Percentiles rank a stretch among this genome's conserved stretches.
Evolutionary conservation across 192 early-diverging fungal species (phyloP).

Genomic region (Borealophlyctis nickersoniae): DNA sequence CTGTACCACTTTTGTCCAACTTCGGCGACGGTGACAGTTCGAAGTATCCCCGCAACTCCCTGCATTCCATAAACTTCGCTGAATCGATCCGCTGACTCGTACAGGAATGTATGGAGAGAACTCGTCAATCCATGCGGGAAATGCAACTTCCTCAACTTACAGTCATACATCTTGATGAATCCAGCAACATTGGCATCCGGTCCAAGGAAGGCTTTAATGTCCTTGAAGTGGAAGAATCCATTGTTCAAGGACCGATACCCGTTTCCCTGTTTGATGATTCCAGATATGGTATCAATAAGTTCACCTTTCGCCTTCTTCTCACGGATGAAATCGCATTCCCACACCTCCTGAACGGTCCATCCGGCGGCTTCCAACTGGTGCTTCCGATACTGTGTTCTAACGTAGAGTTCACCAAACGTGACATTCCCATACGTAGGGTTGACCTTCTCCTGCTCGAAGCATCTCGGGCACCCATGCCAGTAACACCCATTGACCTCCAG

Average conservation of each 20-base stretch:
- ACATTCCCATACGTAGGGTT: neutral
- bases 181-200: neutral
- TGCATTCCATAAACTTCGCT: neutral
- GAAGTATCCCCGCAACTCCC: neutral
- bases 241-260: conserved; percentile 4
- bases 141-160: neutral
- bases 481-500: neutral
- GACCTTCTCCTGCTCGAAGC: neutral
- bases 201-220: neutral
- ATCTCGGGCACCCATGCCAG: neutral
- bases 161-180: conserved; percentile 12
- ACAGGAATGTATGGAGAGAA: neutral
- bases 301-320: conserved; percentile 1
- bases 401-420: conserved; percentile 3
- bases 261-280: conserved; percentile 7
- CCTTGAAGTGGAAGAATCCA: too few species aligned
- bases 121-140: conserved; percentile 9
- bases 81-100: neutral
- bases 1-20: neutral
- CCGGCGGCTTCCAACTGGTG: neutral
- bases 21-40: neutral
- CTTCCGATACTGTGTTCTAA: too few species aligned
- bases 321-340: neutral
- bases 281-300: neutral
- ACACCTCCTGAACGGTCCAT: conserved; percentile 10